Evolutionary conservation across 305 asterid genomes (phyloP).

Genomic region (Rubia occidens): DNA sequence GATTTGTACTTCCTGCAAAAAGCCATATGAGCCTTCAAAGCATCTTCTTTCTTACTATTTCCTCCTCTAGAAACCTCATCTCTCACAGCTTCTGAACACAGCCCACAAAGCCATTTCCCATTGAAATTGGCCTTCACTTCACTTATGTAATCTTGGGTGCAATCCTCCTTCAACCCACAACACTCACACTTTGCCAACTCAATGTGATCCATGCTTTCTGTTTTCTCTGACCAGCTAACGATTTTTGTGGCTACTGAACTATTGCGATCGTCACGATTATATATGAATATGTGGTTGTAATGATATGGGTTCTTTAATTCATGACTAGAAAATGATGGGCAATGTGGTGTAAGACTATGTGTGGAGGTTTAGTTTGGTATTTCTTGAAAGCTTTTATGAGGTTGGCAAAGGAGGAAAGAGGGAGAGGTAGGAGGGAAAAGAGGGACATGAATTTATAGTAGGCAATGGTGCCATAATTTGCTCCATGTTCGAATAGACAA

Average conservation of each 20-base stretch:
- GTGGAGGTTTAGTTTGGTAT: not conserved
- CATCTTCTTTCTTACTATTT: constrained; percentile 36
- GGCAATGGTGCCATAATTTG: constrained; percentile 41
- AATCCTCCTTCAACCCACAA: constrained; percentile 79
- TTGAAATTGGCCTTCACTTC: constrained; percentile 53
- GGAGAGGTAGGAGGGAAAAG: constrained; percentile 11
- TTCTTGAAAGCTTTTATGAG: constrained; percentile 2
- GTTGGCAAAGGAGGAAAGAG: not conserved
- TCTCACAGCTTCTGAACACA: constrained; percentile 77
- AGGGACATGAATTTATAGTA: constrained; percentile 29
- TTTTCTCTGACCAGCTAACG: not conserved
- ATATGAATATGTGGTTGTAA: not conserved
- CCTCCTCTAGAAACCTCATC: constrained; percentile 49
- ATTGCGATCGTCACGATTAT: not conserved
- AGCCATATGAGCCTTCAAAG: constrained; percentile 68
- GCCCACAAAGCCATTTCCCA: constrained; percentile 82
- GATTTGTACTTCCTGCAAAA: constrained; percentile 54
- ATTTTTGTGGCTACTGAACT: not conserved
- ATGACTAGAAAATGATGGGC: constrained; percentile 7
- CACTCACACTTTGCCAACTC: constrained; percentile 75
- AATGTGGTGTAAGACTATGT: not conserved
- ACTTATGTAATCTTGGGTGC: constrained; percentile 64
- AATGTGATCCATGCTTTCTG: constrained; percentile 37
- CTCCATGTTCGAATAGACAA: constrained; percentile 62
- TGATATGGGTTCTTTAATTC: not conserved